Evolutionary conservation across 2,329 filamentous ascomycete genomes (phyloP), one percentile per base, ranked within the genome.

Genomic region (Pleurostoma richardsiae): DNA sequence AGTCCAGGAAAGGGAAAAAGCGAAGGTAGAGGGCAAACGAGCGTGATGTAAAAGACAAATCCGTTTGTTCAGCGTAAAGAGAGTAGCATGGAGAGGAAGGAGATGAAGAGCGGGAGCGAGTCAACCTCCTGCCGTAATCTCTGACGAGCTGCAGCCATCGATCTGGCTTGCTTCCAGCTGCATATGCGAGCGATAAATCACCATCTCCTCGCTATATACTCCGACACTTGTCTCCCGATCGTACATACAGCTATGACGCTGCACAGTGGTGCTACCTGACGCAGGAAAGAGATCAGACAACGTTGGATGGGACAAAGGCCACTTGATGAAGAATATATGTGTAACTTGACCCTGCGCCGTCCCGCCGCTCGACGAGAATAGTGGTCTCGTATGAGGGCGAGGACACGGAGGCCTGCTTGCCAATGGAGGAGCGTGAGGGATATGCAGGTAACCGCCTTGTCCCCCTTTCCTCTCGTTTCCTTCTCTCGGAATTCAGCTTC

Each of bases 341-440:
- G 49, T 50, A 39, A 46, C 47, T 49, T 45, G 6, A 38, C 31
- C 38, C 42, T 52, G 49, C 49, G 36, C 42, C 29, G 29, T 40
- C 45, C 49, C 49, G 42, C 41, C 33, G 42, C 44, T 41, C 39
- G 49, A 52, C 49, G 47, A 51, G 47, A 51, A 50, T 45, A 31
- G 39, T 36, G 40, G 41, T 39, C 45, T 19, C 43, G 46, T 49
- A 42, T 45, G 42, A 38, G 41, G 36, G 11, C 29, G 40, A 30
- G 31, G 27, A 8, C 43, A 39, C 38, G 28, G 47, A 42, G 30
- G 45, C 47, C 46, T 40, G 31, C 30, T 30, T 38, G 30, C 28
- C 41, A 41, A 45, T 30, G 40, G 31, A 29, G 30, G 39, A 27
- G 30, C 26, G 39, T 43, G 40, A 43, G 30, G 45, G 40, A 44